Base-by-base conservation (phyloP, 2,329 filamentous ascomycete species). In the Pseudogymnoascus verrucosus region DNA sequence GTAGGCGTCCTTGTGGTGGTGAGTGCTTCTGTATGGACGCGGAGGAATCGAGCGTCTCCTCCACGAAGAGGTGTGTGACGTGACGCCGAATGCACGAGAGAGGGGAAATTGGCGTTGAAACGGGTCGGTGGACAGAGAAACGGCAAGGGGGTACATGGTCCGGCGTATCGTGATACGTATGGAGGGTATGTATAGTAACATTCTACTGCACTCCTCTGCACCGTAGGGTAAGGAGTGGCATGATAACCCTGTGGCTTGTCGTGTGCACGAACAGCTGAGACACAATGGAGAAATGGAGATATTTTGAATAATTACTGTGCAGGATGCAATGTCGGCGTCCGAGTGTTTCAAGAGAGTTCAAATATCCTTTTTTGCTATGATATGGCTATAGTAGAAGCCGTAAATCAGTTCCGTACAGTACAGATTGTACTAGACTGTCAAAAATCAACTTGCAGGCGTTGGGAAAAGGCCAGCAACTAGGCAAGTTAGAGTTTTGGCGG, bases 401-500 rank as follows among this genome's bases (percentile, higher is more conserved):
- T 26, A 26, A 47, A 54, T 4, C 47, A 16, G 47, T 54, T 14
- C 12, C 26, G 19, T 47, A 23, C 21, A 10, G 39, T 16, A 19
- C 40, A 23, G 40, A 44, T 12, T 23, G 11, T 23, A 28, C 44
- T 47, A 47, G 42, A 47, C 42, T 47, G 11, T 26, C 21, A 47
- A 47, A 19, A 51, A 4, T 51, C 44, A 8, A 51, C 44, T 26
- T 31, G 16, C 21, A 51, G 23, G 23, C 23, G 44, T 54, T 54
- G 44, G 44, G 47, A 54, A 54, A 54, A 54, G 47, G 47, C 47
- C 47, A 54, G 47, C 26, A 54, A 28, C 44, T 14, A 54, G 23
- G 23, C 12, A 51, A 57, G 47, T 57, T 57, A 57, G 47, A 57
- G 47, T 57, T 57, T 57, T 57, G 47, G 47, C 47, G 47, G 47